Base-by-base conservation (phyloP, 2,329 filamentous ascomycete genomes). In the Gyromitra esculenta region DNA sequence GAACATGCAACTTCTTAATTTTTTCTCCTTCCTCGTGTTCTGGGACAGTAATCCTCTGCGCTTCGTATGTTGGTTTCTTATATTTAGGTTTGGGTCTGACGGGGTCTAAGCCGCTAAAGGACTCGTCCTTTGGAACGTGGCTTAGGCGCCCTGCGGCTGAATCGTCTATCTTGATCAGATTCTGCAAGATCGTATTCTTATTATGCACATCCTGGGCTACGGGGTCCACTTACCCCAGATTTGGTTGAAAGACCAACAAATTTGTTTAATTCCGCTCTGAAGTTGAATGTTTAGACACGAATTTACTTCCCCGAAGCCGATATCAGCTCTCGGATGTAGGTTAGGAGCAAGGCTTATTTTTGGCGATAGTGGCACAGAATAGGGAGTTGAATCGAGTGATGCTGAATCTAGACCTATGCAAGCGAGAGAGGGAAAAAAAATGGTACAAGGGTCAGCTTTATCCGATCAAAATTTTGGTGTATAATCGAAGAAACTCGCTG, bases 161-260 rank as follows among this genome's bases (percentile, higher is more conserved):
- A 69, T 70, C 48, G 64, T 70, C 71, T 69, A 74, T 64, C 72
- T 57, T 65, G 60, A 70, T 75, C 72, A 75, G 72, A 75, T 75
- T 64, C 50, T 71, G 59, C 65, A 59, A 64, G 64, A 63, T 74
- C 43, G 45, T 52, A 60, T 50, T 62, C 63, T 37, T 75, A 59
- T 18, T 59, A 56, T 70, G 65, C 57, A 70, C 50, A 70, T 64
- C 72, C 21, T 39, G 11, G 57, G 31, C 57, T 56, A 52, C 31
- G 50, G 50, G 65, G 31, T 37, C 64, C 39, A 75, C 72, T 75
- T 70, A 75, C 72, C 66, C 66, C 59, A n/a, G 59, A 43, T 75
- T 75, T 71, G 57, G 2, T 41, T 60, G 48, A 74, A 68, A 11
- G 56, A 59, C 21, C 37, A 57, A 57, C 48, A 65, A 71, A 75